Conservation (phyloP, 2,329 filamentous ascomycete species). For the Didymella lethalis region DNA sequence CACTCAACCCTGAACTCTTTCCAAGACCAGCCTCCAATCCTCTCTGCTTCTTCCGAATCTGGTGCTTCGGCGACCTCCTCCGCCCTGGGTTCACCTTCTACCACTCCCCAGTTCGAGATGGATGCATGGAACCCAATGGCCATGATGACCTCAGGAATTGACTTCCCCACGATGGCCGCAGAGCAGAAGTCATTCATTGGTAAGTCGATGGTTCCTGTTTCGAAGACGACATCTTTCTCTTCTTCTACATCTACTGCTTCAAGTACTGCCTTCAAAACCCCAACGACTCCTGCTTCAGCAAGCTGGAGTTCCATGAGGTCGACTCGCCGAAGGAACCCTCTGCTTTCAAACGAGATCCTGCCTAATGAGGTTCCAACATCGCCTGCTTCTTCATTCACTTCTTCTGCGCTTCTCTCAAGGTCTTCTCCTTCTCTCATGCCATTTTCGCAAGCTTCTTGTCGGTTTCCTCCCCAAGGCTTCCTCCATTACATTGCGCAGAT, state of each 20-base stretch:
- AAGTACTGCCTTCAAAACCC: constrained; percentile 43
- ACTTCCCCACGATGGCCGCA: constrained; percentile 59
- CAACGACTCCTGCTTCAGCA: constrained; percentile 51
- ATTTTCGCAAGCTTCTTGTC: constrained; percentile 42
- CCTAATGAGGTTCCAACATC: not conserved
- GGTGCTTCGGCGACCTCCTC: constrained; percentile 61
- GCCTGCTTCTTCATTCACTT: not conserved
- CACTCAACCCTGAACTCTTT: constrained; percentile 57
- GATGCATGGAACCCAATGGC: constrained; percentile 66
- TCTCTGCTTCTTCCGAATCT: constrained; percentile 60
- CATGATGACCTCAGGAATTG: constrained; percentile 67
- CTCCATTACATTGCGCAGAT: constrained; percentile 1
- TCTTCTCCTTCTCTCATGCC: not conserved
- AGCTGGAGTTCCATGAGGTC: constrained; percentile 40
- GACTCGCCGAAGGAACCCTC: constrained; percentile 35
- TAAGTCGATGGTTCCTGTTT: constrained; percentile 56
- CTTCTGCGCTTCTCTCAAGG: not conserved
- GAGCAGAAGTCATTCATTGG: constrained; percentile 59
- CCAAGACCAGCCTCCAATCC: constrained; percentile 56
- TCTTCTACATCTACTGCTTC: constrained; percentile 23
- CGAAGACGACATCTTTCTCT: constrained; percentile 20
- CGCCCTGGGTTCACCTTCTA: constrained; percentile 60
- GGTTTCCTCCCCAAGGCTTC: constrained; percentile 40
- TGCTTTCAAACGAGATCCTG: constrained; percentile 22
- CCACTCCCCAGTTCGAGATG: constrained; percentile 66